Conservation (phyloP, 352 stramenopile species). For the Poterioochromonas sp. region DNA sequence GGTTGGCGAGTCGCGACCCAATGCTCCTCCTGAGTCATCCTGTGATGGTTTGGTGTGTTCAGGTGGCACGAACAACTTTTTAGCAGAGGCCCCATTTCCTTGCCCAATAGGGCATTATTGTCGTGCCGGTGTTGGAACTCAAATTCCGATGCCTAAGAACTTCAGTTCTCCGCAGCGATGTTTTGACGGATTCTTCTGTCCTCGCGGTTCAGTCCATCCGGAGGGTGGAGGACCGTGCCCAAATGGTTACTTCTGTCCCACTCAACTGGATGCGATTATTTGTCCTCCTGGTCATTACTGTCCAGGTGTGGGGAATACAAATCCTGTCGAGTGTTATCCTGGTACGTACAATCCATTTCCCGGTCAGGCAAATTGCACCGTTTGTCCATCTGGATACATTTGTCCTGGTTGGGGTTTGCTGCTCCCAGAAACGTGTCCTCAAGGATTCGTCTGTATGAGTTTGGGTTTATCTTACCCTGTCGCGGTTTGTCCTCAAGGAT, state of each 20-base stretch:
- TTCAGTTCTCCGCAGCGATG: constrained; percentile 86
- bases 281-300: constrained; percentile 85
- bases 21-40: constrained; percentile 12
- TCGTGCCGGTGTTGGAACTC: constrained; percentile 62
- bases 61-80: constrained; percentile 25
- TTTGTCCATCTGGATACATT: constrained; percentile 83
- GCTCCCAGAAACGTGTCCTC: constrained; percentile 67
- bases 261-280: constrained; percentile 67
- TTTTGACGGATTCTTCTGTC: constrained; percentile 91
- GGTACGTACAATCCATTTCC: constrained; percentile 77
- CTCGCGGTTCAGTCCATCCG: constrained; percentile 70
- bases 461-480: constrained; percentile 73
- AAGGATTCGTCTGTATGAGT: constrained; percentile 87
- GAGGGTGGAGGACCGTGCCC: constrained; percentile 85
- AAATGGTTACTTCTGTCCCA: constrained; percentile 86
- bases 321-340: constrained; percentile 71
- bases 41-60: constrained; percentile 27
- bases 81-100: constrained; percentile 79
- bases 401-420: constrained; percentile 73
- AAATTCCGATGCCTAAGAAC: constrained; percentile 61
- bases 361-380: constrained; percentile 76
- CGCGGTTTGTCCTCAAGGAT: constrained; percentile 82
- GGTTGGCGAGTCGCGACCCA: constrained; percentile 10
- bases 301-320: constrained; percentile 83
- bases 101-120: constrained; percentile 88